These are phyloP conservation scores for Multifurca ochricompacta DNA, from an alignment of 768 basidiomycete species.

Conservation along the genomic window DNA sequence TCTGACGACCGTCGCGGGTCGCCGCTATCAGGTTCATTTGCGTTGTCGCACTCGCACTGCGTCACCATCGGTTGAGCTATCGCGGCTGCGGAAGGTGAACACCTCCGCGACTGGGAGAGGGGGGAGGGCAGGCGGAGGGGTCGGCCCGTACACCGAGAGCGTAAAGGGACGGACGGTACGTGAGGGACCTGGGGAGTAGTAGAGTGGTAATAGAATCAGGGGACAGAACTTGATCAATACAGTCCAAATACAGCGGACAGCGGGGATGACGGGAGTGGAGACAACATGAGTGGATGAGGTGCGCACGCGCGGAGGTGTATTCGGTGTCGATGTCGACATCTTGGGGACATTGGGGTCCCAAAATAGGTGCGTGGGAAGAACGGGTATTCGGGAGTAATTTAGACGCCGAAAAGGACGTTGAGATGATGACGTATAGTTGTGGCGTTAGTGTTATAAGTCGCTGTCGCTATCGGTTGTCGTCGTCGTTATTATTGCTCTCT, in stretches of 20 bases:
- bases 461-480: too few species aligned
- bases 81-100: slow-evolving; percentile 25
- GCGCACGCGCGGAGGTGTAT: neutral
- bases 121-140: slow-evolving; percentile 13
- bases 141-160: slow-evolving; percentile 8
- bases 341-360: slow-evolving; percentile 9
- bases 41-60: slow-evolving; percentile 23
- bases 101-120: slow-evolving; percentile 15
- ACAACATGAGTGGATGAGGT: neutral
- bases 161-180: slow-evolving; percentile 6
- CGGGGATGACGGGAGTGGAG: neutral
- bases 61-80: slow-evolving; percentile 15
- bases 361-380: too few species aligned
- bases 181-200: slow-evolving; percentile 12
- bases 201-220: too few species aligned
- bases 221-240: too few species aligned
- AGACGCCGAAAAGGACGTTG: too few species aligned
- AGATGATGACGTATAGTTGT: too few species aligned
- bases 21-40: neutral
- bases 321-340: slow-evolving; percentile 8
- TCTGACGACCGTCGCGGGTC: slow-evolving; percentile 25
- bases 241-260: too few species aligned
- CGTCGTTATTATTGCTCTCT: too few species aligned
- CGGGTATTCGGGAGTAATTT: too few species aligned
- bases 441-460: too few species aligned